phyloP scores from a whole-genome alignment of 2,329 filamentous ascomycete genomes.

The Monosporascus sp. region DNA sequence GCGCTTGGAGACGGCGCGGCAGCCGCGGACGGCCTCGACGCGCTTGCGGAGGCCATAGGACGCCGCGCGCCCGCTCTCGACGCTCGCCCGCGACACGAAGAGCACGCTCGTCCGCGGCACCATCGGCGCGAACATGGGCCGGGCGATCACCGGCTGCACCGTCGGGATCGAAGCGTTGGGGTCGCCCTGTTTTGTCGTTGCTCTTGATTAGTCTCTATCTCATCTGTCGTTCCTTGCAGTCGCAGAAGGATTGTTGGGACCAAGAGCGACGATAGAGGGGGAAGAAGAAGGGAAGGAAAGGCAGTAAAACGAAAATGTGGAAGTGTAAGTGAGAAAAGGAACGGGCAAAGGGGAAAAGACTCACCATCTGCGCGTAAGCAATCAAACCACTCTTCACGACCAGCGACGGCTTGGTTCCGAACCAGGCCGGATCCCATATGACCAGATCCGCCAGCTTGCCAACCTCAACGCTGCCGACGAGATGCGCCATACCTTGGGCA shows the following conservation, averaged over 20 bases:
- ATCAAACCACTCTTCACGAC: slow-evolving; percentile 89
- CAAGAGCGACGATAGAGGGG: not conserved
- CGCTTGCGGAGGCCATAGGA: slow-evolving; percentile 73
- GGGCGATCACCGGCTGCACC: slow-evolving; percentile 75
- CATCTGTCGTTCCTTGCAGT: not conserved
- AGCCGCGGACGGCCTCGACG: slow-evolving; percentile 73
- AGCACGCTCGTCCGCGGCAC: slow-evolving; percentile 71
- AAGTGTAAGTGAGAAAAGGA: not conserved
- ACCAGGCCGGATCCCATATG: slow-evolving; percentile 78
- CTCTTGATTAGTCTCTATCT: not conserved
- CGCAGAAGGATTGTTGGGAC: not conserved
- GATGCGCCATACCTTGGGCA: slow-evolving; percentile 82
- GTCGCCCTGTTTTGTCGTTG: slow-evolving; percentile 52
- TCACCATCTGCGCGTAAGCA: slow-evolving; percentile 76
- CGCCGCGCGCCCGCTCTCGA: slow-evolving; percentile 59
- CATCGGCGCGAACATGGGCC: slow-evolving; percentile 79
- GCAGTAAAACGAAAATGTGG: not conserved
- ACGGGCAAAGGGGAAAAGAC: slow-evolving; percentile 13
- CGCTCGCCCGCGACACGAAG: slow-evolving; percentile 73
- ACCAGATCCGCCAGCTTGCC: slow-evolving; percentile 89
- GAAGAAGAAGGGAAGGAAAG: not conserved
- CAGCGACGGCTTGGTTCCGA: slow-evolving; percentile 77
- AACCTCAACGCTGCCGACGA: slow-evolving; percentile 81
- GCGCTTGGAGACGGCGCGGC: slow-evolving; percentile 69
- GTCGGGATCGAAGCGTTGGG: slow-evolving; percentile 83